Evolutionary conservation across 2,329 filamentous ascomycete species (phyloP), one percentile per base, ranked within the genome.

Genomic region (Cordyceps militaris): DNA sequence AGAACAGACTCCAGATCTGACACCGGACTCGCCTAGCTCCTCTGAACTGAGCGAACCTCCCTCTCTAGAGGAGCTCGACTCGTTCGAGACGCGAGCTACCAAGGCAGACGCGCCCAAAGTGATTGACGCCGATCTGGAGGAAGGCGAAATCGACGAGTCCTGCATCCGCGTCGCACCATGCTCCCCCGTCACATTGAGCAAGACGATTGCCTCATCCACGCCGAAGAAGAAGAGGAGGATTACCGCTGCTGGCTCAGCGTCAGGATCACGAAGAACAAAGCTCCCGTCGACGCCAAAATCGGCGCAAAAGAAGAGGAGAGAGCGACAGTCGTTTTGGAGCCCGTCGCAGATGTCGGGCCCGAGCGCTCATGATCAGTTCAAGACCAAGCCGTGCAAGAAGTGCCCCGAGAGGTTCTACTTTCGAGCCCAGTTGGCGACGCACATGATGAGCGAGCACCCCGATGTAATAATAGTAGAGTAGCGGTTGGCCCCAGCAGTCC

Each of bases 311-410:
- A 51, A 36, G 55, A 44, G 21, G 11, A 36, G 28, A 7, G 38
- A 46, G 6, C 46, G 47, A 16, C 14, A 23, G 47, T 36, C 55
- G 26, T 24, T 49, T 24, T 34, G 24, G 34, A 56, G 46, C 16
- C 24, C 34, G 8, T 4, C 24, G 3, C 54, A 34, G 43, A 26
- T 49, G 11, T 28, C 14, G 1, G 47, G 46, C n/a, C 55, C 46
- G 0, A 57, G 47, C 13, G 55, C 47, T 9, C 46, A 51, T 38
- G 55, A 50, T n/a, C 55, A 50, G 40, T 51, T 44, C 55, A 57
- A 51, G 55, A 51, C 40, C 6, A 57, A n/a, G 19, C 30, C 47
- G 14, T 57, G 55, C 38, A 57, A 46, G 11, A 36, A 46, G 21
- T 57, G 55, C 49, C 3, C 19, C 11, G 47, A 51, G 28, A 38